Base-by-base conservation (phyloP, 2,329 filamentous ascomycete species). In the Fonsecaea erecta region DNA sequence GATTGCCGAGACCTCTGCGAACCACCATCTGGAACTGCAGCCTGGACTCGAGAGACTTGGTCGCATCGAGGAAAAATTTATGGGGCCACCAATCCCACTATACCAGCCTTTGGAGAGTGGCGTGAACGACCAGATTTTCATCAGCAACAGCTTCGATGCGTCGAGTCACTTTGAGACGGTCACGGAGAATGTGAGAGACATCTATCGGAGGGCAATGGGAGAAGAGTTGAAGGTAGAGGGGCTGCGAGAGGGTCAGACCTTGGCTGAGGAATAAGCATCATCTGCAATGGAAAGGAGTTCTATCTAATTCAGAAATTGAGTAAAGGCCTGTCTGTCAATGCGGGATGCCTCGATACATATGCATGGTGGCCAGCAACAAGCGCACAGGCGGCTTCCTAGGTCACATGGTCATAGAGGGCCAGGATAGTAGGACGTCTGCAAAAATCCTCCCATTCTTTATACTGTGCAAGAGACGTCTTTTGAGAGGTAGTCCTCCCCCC, bases 81-180 rank as follows among this genome's bases (percentile, higher is more conserved):
- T 97, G 90, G 91, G 92, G 28, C 82, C 92, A 32, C 92, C 95
- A 18, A 97, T 97, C 71, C 93, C 95, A 60, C 85, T 99, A 67
- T 98, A 97, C 79, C 93, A 96, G 81, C 96, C 95, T 24, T 78
- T 94, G 55, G 90, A 92, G 75, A 86, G 89, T 75, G 95, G 95
- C 69, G 84, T 82, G 72, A 90, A 88, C 73, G 93, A 97, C 83
- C 93, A 93, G 80, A 90, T 99, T 78, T 99, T 93, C 83, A 93
- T 99, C 77, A 97, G 93, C 75, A 97, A 96, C 88, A 97, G 92
- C 83, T 99, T 99, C 81, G 96, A 99, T 75, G 92, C 96, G 60
- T 96, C 91, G 70, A 96, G 91, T 78, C 95, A 99, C 84, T 99
- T 99, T 75, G 95, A 99, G 86, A 97, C 92, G 37, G 89, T 87